phyloP scores from a whole-genome alignment of 2,329 filamentous ascomycete species.

The Curvularia verruculosa region DNA sequence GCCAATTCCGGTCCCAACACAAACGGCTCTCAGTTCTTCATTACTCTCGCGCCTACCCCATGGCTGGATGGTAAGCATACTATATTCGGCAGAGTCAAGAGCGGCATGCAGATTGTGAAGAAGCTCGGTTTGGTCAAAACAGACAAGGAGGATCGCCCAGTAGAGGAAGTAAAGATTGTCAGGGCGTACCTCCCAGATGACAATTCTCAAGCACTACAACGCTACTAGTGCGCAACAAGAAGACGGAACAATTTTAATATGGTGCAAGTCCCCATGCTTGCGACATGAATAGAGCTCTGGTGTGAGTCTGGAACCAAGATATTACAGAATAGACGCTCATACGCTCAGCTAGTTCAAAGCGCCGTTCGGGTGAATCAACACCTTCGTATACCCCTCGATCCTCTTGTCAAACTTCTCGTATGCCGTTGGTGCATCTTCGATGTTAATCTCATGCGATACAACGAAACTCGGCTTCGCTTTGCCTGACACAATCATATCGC shows the following conservation, averaged over 20 bases:
- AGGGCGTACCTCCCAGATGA: constrained; percentile 72
- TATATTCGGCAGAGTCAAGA: constrained; percentile 90
- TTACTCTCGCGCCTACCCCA: constrained; percentile 90
- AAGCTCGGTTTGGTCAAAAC: constrained; percentile 89
- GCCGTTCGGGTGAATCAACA: constrained; percentile 70
- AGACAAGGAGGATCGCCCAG: constrained; percentile 77
- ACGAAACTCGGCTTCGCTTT: constrained; percentile 71
- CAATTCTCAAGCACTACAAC: constrained; percentile 52
- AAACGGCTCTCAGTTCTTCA: constrained; percentile 95
- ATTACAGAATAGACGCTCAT: constrained; percentile 10
- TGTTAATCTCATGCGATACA: constrained; percentile 67
- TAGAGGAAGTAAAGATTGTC: constrained; percentile 81
- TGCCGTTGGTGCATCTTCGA: constrained; percentile 65
- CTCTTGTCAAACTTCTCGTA: constrained; percentile 72
- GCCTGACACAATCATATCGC: constrained; percentile 69
- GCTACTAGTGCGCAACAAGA: constrained; percentile 5
- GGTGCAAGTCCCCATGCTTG: neutral
- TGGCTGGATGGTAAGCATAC: constrained; percentile 98
- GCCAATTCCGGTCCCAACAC: constrained; percentile 92
- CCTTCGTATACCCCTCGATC: constrained; percentile 71
- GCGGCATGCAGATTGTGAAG: constrained; percentile 81
- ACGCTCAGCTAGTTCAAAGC: constrained; percentile 24
- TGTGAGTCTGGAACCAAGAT: constrained; percentile 6
- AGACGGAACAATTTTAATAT: neutral
- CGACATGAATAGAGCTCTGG: neutral